These are phyloP conservation scores for Lactuca sativa DNA, from an alignment of 129 eudicot species.

Conservation along the genomic window DNA sequence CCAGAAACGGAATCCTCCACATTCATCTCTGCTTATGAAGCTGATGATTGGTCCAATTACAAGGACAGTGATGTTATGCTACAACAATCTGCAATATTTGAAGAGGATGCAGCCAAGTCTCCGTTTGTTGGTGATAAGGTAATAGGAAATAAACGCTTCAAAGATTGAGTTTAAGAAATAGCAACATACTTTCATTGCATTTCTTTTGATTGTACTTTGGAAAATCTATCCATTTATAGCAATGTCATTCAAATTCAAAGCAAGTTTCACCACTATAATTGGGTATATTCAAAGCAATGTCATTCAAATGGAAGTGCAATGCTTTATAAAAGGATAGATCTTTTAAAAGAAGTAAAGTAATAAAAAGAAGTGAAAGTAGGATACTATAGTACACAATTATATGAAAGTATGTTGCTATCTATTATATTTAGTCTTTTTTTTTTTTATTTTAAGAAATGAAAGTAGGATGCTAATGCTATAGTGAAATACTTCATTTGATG, in stretches of 20 bases:
- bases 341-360: too few species aligned
- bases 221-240: background rate
- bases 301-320: too few species aligned
- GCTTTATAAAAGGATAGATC: too few species aligned
- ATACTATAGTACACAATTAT: background rate
- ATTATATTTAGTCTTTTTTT: background rate
- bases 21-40: constrained; percentile 40
- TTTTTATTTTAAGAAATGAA: background rate
- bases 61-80: constrained; percentile 82
- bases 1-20: constrained; percentile 43
- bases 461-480: background rate
- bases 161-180: background rate
- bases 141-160: background rate
- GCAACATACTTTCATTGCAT: background rate
- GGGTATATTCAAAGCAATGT: too few species aligned
- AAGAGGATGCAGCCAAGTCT: constrained; percentile 67
- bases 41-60: constrained; percentile 63
- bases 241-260: too few species aligned
- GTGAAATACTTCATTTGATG: constrained; percentile 4
- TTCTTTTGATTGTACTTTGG: background rate
- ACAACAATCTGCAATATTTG: constrained; percentile 76
- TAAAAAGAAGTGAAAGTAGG: background rate
- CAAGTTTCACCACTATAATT: too few species aligned
- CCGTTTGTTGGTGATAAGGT: constrained; percentile 83
- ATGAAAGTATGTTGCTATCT: background rate